phyloP scores from a whole-genome alignment of 1,139 yeast genomes.

The Yamadazyma mexicana region DNA sequence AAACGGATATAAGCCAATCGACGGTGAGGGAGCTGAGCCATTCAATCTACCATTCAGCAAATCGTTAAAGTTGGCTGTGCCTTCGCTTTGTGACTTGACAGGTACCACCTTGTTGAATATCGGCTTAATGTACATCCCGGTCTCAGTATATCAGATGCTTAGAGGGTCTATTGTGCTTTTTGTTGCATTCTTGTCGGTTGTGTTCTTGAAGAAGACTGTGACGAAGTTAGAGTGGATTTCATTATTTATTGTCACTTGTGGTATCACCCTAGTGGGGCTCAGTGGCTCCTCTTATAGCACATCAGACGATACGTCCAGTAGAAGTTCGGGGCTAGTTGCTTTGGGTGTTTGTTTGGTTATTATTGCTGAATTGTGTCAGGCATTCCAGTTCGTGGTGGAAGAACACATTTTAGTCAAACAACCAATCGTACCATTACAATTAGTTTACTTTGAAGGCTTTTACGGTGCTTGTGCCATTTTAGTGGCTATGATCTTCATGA shows the following conservation, averaged over 20 bases:
- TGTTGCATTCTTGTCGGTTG: conserved; percentile 70
- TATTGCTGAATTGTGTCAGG: conserved; percentile 65
- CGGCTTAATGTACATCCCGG: conserved; percentile 76
- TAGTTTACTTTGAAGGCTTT: conserved; percentile 76
- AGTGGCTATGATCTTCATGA: conserved; percentile 43
- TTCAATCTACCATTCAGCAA: conserved; percentile 19
- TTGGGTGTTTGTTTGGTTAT: conserved; percentile 62
- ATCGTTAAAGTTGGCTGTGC: conserved; percentile 46
- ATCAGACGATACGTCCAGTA: conserved; percentile 12
- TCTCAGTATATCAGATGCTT: conserved; percentile 84
- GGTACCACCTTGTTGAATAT: conserved; percentile 77
- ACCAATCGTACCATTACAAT: conserved; percentile 59
- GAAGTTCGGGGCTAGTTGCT: conserved; percentile 26
- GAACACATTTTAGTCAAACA: conserved; percentile 62
- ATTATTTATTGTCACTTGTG: conserved; percentile 58
- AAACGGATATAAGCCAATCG: conserved; percentile 20
- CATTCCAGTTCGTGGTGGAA: conserved; percentile 76
- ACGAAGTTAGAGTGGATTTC: conserved; percentile 70
- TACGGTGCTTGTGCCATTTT: conserved; percentile 58
- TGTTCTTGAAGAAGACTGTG: conserved; percentile 58
- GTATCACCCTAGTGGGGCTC: conserved; percentile 72
- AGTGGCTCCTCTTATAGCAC: conserved; percentile 48
- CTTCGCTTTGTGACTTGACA: conserved; percentile 69
- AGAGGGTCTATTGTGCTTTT: conserved; percentile 76
- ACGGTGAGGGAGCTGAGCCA: conserved; percentile 13